Evolutionary conservation across 805 yeast genomes (phyloP).

Genomic region (Pichia deserticola): DNA sequence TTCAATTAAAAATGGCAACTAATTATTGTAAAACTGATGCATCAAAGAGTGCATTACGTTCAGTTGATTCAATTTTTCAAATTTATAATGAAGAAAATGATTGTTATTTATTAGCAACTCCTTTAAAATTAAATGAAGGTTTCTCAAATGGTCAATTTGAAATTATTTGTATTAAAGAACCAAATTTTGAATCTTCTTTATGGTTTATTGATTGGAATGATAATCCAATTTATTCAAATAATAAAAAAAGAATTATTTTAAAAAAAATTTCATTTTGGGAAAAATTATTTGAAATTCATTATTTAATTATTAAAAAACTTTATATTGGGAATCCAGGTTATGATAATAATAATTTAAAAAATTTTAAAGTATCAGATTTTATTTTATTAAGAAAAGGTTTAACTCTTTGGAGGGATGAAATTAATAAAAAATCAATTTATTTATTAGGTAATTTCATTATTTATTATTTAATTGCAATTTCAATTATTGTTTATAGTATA

Average conservation of each 20-base stretch:
- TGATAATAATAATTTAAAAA: neutral
- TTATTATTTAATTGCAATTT: conserved; percentile 40
- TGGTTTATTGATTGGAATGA: conserved; percentile 68
- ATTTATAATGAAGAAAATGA: conserved; percentile 57
- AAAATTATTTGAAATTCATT: conserved; percentile 51
- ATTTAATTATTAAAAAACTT: conserved; percentile 41
- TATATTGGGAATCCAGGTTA: conserved; percentile 14
- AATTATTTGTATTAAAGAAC: conserved; percentile 75
- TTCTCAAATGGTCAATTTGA: conserved; percentile 80
- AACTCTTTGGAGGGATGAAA: conserved; percentile 42
- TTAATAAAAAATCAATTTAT: conserved; percentile 36
- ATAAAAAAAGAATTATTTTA: conserved; percentile 27
- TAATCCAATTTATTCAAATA: conserved; percentile 40
- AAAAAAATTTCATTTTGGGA: conserved; percentile 34
- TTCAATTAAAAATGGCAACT: conserved; percentile 49
- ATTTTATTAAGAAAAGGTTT: conserved; percentile 53
- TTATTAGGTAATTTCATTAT: conserved; percentile 57
- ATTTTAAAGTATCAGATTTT: conserved; percentile 38
- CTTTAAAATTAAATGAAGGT: conserved; percentile 52
- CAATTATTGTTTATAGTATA: conserved; percentile 21
- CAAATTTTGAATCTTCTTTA: conserved; percentile 56
- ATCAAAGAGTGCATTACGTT: conserved; percentile 34
- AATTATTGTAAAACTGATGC: conserved; percentile 28
- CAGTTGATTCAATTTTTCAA: conserved; percentile 65
- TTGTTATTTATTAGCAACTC: conserved; percentile 72